Evolutionary conservation across 2,329 filamentous ascomycete genomes (phyloP).

Genomic region (Cytospora chrysosperma): DNA sequence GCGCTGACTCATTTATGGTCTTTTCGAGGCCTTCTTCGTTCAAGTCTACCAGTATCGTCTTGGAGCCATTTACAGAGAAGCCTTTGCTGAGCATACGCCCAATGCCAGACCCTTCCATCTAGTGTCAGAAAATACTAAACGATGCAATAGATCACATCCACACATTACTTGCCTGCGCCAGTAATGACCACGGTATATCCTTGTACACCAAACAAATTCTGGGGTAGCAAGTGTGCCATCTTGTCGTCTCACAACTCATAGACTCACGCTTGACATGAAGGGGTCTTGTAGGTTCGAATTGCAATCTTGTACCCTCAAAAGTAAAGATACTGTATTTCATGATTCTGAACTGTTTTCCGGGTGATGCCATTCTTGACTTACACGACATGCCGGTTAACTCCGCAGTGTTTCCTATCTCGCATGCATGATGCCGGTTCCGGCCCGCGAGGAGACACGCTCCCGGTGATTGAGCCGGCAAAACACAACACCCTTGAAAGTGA

Average conservation of each 20-base stretch:
- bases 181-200: neutral
- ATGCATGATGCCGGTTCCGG: constrained; percentile 11
- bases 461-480: constrained; percentile 9
- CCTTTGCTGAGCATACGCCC: constrained; percentile 26
- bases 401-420: constrained; percentile 10
- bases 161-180: neutral
- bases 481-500: neutral
- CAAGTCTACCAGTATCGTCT: constrained; percentile 25
- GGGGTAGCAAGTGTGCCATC: neutral
- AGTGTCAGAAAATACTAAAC: neutral
- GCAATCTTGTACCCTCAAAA: too few species aligned
- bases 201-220: neutral
- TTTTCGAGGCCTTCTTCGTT: constrained; percentile 21
- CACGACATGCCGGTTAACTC: neutral
- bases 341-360: too few species aligned
- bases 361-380: neutral
- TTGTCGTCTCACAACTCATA: neutral
- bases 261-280: too few species aligned
- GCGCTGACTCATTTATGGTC: neutral
- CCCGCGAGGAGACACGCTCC: constrained; percentile 10
- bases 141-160: neutral
- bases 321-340: too few species aligned
- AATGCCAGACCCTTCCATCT: constrained; percentile 19
- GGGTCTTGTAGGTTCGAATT: too few species aligned
- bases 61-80: constrained; percentile 26